phyloP scores from a whole-genome alignment of 2,329 filamentous ascomycete species.

The Aspergillus thermomutatus region DNA sequence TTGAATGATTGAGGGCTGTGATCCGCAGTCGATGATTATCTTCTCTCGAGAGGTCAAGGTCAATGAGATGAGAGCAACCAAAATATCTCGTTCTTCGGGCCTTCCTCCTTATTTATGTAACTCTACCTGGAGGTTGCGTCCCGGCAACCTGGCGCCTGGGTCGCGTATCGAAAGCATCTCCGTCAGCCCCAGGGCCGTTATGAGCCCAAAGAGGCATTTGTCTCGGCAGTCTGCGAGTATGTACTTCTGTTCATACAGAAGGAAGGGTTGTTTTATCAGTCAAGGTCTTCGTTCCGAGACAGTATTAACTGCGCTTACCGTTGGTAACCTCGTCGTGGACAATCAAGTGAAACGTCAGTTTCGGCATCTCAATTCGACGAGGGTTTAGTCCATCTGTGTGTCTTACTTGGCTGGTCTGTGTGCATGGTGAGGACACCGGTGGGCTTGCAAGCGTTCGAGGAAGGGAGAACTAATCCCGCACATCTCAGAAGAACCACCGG shows the following conservation, averaged over 20 bases:
- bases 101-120: neutral
- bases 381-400: neutral
- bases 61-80: neutral
- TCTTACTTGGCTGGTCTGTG: neutral
- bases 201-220: neutral
- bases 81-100: neutral
- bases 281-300: neutral
- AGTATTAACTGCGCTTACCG: neutral
- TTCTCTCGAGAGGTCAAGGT: neutral
- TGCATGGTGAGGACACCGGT: neutral
- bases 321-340: no score
- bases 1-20: neutral
- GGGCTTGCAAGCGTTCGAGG: neutral
- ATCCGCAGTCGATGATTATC: neutral
- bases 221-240: neutral
- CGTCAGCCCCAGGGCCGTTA: neutral
- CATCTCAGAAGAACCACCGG: neutral
- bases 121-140: neutral
- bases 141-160: no score
- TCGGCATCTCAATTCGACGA: neutral
- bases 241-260: neutral
- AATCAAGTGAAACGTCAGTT: neutral
- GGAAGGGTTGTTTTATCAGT: neutral
- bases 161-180: no score
- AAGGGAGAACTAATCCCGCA: neutral